Base-by-base conservation (phyloP, 208 protist species). In the Crithidia expoeki region DNA sequence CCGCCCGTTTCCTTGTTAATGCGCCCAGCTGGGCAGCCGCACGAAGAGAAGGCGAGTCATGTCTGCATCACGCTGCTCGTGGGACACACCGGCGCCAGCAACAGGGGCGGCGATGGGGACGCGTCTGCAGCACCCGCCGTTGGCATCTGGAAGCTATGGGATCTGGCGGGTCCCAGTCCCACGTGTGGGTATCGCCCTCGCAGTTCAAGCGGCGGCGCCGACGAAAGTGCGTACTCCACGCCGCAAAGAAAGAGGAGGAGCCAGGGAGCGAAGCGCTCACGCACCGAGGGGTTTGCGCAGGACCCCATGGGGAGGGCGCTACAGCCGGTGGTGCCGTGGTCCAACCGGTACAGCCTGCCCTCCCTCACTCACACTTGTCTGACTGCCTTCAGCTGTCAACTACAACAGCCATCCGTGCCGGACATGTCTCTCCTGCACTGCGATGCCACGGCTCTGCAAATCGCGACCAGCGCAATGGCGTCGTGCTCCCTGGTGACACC, bases 111-210 rank as follows among this genome's bases (percentile, higher is more conserved):
- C 40, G 17, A n/a, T 34, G 1, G 25, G 25, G 2, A 6, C 4
- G 4, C 2, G 19, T 42, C 44, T 0, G 25, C 28, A 3, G 23
- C 4, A 27, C n/a, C 63, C 2, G 28, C 52, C 2, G 68, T 68
- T 14, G 75, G 75, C 4, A 68, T 80, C 19, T 80, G 75, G 75
- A 69, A 72, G 51, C 36, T 80, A 60, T 80, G 75, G 75, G 75
- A 80, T 36, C 16, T 80, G 33, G 55, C 75, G 7, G 68, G 63
- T 6, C 75, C 75, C 56, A 72, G 64, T 50, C 44, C 61, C 12
- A 46, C 72, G 12, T 77, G 64, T 23, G 72, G 72, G 16, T 77
- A 77, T 50, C 53, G 34, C 23, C 62, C 70, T 0, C 49, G 58
- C 16, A 16, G 2, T 5, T 4, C 36, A 42, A 42, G 36, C 36